Evolutionary conservation across 352 stramenopile genomes (phyloP).

Genomic region (Peronospora belbahrii): DNA sequence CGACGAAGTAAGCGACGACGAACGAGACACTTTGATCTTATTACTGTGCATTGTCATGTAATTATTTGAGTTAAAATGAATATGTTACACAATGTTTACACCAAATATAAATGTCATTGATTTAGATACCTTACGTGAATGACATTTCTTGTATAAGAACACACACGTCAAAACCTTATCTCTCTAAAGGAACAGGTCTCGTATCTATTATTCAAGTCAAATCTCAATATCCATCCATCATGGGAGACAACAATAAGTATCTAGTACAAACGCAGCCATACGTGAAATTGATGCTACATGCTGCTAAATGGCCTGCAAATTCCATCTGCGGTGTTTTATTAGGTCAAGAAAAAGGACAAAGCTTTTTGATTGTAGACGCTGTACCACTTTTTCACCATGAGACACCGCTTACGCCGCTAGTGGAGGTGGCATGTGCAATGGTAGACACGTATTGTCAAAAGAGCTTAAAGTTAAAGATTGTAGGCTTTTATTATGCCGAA

Average conservation of each 20-base stretch:
- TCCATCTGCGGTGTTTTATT: slow-evolving; percentile 52
- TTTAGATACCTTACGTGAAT: background rate
- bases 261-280: slow-evolving; percentile 48
- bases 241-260: slow-evolving; percentile 45
- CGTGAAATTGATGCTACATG: slow-evolving; percentile 72
- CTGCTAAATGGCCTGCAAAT: slow-evolving; percentile 42
- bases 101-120: slow-evolving; percentile 15
- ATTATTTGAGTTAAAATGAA: background rate
- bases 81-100: slow-evolving; percentile 18
- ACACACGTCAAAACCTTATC: background rate
- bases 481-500: slow-evolving; percentile 58
- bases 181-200: slow-evolving; percentile 26
- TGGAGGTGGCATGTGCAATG: slow-evolving; percentile 60
- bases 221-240: slow-evolving; percentile 8
- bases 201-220: slow-evolving; percentile 14
- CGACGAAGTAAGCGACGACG: slow-evolving; percentile 40
- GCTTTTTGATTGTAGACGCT: slow-evolving; percentile 46
- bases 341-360: slow-evolving; percentile 37
- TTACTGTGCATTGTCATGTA: slow-evolving; percentile 15
- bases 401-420: slow-evolving; percentile 48
- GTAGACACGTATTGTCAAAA: slow-evolving; percentile 48
- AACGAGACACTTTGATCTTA: slow-evolving; percentile 29
- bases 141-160: background rate
- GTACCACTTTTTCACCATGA: slow-evolving; percentile 80
- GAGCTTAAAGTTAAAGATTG: slow-evolving; percentile 42